phyloP scores from a whole-genome alignment of 192 early-diverging fungal genomes.

The Entophlyctis luteolus region DNA sequence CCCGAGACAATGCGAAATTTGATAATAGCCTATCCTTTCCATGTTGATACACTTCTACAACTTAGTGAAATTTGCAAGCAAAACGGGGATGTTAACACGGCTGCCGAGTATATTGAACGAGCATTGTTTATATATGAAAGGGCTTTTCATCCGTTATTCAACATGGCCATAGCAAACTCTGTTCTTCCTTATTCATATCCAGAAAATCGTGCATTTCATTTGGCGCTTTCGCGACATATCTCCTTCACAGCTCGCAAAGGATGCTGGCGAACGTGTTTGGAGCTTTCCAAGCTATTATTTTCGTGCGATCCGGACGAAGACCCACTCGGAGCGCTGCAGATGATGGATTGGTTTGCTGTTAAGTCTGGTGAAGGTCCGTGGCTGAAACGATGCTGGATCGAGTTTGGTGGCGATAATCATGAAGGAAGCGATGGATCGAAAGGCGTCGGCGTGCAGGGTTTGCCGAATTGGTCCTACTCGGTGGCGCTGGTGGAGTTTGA shows the following conservation, averaged over 20 bases:
- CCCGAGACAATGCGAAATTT: conserved; percentile 68
- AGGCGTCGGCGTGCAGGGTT: conserved; percentile 5
- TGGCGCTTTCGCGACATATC: conserved; percentile 81
- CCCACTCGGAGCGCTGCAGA: conserved; percentile 68
- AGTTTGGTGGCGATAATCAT: conserved; percentile 37
- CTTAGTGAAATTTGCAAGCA: conserved; percentile 82
- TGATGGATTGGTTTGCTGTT: conserved; percentile 82
- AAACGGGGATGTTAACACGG: conserved; percentile 72
- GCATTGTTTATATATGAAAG: conserved; percentile 85
- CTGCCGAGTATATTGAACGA: conserved; percentile 81
- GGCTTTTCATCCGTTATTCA: conserved; percentile 75
- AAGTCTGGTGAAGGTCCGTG: conserved; percentile 63
- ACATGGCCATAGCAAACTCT: conserved; percentile 55
- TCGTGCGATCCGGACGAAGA: conserved; percentile 72
- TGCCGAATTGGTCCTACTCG: conserved; percentile 76
- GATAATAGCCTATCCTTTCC: conserved; percentile 75
- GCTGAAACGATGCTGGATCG: conserved; percentile 40
- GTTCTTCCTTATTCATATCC: conserved; percentile 67
- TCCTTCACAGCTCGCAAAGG: conserved; percentile 80
- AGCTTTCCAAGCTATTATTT: conserved; percentile 76
- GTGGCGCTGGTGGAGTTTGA: conserved; percentile 75
- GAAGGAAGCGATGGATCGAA: too few species aligned
- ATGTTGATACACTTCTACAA: conserved; percentile 81
- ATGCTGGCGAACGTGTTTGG: conserved; percentile 90
- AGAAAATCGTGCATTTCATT: conserved; percentile 77